These are phyloP conservation scores for Cucurbita argyrosperma DNA, from an alignment of 306 rosid species.

Conservation along the genomic window DNA sequence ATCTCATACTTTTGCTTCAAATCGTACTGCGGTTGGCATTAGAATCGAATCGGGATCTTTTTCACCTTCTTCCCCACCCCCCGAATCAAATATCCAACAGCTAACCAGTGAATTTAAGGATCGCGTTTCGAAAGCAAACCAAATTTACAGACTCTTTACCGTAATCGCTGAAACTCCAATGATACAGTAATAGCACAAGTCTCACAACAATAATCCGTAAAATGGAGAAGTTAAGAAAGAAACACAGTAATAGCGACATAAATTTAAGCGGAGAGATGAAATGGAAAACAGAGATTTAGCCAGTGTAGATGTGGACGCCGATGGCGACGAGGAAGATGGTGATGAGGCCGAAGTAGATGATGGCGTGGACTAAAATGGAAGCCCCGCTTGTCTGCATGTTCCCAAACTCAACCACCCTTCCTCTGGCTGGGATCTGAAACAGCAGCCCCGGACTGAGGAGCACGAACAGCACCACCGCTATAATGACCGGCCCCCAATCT, in stretches of 20 bases:
- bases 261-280: neutral
- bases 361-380: slow-evolving; percentile 55
- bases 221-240: no score
- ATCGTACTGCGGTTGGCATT: no score
- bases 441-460: slow-evolving; percentile 53
- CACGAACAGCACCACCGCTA: slow-evolving; percentile 65
- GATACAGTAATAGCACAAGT: neutral
- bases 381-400: slow-evolving; percentile 69
- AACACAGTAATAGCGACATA: neutral
- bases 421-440: slow-evolving; percentile 54
- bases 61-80: neutral
- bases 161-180: neutral
- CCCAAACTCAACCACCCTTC: slow-evolving; percentile 48
- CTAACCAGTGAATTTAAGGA: neutral
- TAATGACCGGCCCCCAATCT: slow-evolving; percentile 74
- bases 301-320: slow-evolving; percentile 62
- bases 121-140: neutral
- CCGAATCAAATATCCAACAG: neutral
- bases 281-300: slow-evolving; percentile 3
- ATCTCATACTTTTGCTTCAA: neutral
- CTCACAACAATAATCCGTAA: neutral
- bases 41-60: neutral
- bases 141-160: neutral
- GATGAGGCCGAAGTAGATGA: slow-evolving; percentile 73
- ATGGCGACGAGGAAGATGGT: slow-evolving; percentile 60